These are phyloP conservation scores for Bauhinia variegata DNA, from an alignment of 306 rosid species.

Conservation along the genomic window DNA sequence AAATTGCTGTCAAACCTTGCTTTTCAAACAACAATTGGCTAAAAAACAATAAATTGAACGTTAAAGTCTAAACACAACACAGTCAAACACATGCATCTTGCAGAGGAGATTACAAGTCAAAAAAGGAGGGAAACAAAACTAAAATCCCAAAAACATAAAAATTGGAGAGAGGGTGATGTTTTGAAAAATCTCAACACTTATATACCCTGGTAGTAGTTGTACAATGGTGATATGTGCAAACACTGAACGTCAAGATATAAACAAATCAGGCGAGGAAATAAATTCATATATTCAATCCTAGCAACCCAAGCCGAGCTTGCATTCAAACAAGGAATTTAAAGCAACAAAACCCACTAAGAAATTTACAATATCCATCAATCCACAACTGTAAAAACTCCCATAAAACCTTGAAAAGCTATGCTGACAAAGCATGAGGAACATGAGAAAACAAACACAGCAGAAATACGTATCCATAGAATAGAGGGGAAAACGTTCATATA, in stretches of 20 bases:
- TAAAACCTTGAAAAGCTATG: not conserved
- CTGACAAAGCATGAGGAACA: not conserved
- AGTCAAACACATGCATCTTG: no score
- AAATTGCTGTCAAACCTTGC: no score
- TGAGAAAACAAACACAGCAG: not conserved
- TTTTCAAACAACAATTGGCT: no score
- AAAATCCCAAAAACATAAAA: not conserved
- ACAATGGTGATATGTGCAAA: not conserved
- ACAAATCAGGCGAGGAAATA: not conserved
- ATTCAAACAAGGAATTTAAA: not conserved
- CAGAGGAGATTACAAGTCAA: not conserved
- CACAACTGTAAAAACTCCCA: not conserved
- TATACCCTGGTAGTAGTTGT: no score
- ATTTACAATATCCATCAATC: conserved; percentile 5
- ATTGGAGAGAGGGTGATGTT: no score
- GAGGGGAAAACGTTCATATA: not conserved
- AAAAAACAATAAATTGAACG: no score
- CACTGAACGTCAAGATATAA: not conserved
- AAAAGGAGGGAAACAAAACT: not conserved
- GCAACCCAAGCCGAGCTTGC: not conserved
- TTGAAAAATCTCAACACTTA: no score
- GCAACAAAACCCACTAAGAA: conserved; percentile 10
- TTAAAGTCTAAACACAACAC: no score
- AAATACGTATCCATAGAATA: not conserved
- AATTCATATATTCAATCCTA: conserved; percentile 11